These are phyloP conservation scores for Umbelopsis sp. DNA, from an alignment of 192 early-diverging fungal genomes.

Conservation along the genomic window DNA sequence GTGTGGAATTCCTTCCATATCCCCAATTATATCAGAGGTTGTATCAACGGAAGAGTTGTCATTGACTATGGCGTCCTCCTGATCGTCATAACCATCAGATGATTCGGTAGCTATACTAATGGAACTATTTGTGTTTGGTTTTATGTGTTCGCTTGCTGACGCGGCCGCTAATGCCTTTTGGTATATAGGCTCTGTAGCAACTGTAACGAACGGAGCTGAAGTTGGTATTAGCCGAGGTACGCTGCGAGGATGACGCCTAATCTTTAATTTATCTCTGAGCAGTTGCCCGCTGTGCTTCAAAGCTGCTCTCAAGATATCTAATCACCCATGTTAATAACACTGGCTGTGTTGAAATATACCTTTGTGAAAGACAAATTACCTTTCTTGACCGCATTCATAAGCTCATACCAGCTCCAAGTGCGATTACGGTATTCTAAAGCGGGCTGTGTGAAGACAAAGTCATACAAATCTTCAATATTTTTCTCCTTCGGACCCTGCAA, in stretches of 20 bases:
- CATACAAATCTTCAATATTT: constrained; percentile 74
- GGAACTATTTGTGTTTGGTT: constrained; percentile 16
- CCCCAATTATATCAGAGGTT: background rate
- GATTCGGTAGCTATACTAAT: constrained; percentile 8
- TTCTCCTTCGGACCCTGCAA: constrained; percentile 75
- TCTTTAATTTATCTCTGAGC: constrained; percentile 40
- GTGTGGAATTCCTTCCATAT: background rate
- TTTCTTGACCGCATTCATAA: constrained; percentile 69
- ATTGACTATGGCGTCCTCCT: background rate
- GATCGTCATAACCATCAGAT: constrained; percentile 9
- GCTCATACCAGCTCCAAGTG: constrained; percentile 81
- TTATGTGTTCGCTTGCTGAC: background rate
- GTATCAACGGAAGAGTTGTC: background rate
- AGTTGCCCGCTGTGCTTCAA: constrained; percentile 38
- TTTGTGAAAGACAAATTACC: constrained; percentile 39
- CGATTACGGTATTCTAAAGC: constrained; percentile 81
- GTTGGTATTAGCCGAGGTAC: background rate
- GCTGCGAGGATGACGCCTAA: constrained; percentile 33
- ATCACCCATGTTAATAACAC: background rate
- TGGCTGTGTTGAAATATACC: background rate
- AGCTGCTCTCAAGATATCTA: constrained; percentile 43
- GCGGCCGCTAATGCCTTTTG: background rate
- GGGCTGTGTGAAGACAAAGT: constrained; percentile 74
- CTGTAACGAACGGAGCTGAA: constrained; percentile 9
- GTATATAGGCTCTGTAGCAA: background rate